phyloP scores from a whole-genome alignment of 208 protist species.

The Strigomonas galati region DNA sequence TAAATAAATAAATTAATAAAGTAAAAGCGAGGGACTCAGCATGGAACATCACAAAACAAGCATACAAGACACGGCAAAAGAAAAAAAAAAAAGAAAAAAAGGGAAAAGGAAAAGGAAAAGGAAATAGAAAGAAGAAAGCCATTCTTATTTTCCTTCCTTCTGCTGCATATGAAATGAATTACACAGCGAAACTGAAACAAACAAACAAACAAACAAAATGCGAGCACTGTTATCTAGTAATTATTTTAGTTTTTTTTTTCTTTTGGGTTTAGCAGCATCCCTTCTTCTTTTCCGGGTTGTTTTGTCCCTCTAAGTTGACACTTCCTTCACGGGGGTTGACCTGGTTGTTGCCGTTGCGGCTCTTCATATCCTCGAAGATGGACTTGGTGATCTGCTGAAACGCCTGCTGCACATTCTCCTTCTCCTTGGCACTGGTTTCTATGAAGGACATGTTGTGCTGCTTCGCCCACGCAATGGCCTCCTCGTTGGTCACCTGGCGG shows the following conservation, averaged over 20 bases:
- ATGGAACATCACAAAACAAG: background rate
- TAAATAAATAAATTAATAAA: background rate
- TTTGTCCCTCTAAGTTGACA: constrained; percentile 47
- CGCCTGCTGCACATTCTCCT: constrained; percentile 88
- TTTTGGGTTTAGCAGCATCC: constrained; percentile 39
- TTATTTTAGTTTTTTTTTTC: constrained; percentile 1
- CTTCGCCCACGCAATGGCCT: constrained; percentile 80
- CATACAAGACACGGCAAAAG: background rate
- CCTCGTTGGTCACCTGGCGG: constrained; percentile 82
- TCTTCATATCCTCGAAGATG: constrained; percentile 90
- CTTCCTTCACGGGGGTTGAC: constrained; percentile 43
- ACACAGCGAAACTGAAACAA: no score
- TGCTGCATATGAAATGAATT: no score
- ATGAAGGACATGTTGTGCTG: constrained; percentile 88
- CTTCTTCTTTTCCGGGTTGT: constrained; percentile 20
- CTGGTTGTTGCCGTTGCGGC: constrained; percentile 65
- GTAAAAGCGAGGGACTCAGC: background rate
- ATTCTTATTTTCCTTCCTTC: no score
- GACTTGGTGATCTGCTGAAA: constrained; percentile 89
- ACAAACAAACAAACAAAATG: background rate
- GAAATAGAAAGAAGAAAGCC: background rate
- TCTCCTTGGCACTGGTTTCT: constrained; percentile 91
- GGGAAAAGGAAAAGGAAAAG: background rate
- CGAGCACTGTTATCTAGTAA: background rate
- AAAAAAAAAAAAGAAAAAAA: background rate